Base-by-base conservation (phyloP, 2,329 filamentous ascomycete species). In the Aspergillus quadrilineatus region DNA sequence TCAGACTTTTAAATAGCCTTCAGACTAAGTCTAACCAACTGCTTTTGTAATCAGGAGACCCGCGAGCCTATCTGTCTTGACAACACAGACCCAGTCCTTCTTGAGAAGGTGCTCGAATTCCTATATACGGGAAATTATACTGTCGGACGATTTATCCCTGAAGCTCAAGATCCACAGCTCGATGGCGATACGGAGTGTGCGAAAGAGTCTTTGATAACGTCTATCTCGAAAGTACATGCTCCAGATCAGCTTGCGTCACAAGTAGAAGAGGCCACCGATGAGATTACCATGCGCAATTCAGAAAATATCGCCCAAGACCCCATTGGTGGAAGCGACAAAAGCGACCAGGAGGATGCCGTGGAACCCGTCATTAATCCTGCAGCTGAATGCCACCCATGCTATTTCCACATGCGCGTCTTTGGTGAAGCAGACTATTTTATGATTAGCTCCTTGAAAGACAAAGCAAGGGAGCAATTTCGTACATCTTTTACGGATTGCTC, bases 301-400 rank as follows among this genome's bases (percentile, higher is more conserved):
- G 45, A 48, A 34, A 48, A 48, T 34, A 48, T 48, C 45, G 45
- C 45, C 4, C 45, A 48, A 48, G 45, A 34, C n/a, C 45, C 29
- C n/a, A 22, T 48, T 29, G 29, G 29, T 48, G 45, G n/a, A 34
- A 48, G n/a, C 29, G 6, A 34, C 29, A 29, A 6, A 34, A 48
- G 45, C 14, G 45, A 48, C 29, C 45, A 34, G 29, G 45, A 34
- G 45, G 7, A 22, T 48, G 29, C 29, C n/a, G 10, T 22, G 45
- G 45, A 36, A 1, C 29, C 29, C 22, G 45, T 48, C 14, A 10
- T 44, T 44, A 17, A 44, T 44, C 22, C 42, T 44, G 28, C 10
- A 14, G 42, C 29, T 48, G 45, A 48, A 48, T 36, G 14, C 17
- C 17, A 17, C 17, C 17, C 17, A 17, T 17, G 17, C 17, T 17